A percentile compares a stretch with the other conserved stretches of the same genome.
phyloP scores from a whole-genome alignment of 75 land plant species.

The Pinus tabuliformis region DNA sequence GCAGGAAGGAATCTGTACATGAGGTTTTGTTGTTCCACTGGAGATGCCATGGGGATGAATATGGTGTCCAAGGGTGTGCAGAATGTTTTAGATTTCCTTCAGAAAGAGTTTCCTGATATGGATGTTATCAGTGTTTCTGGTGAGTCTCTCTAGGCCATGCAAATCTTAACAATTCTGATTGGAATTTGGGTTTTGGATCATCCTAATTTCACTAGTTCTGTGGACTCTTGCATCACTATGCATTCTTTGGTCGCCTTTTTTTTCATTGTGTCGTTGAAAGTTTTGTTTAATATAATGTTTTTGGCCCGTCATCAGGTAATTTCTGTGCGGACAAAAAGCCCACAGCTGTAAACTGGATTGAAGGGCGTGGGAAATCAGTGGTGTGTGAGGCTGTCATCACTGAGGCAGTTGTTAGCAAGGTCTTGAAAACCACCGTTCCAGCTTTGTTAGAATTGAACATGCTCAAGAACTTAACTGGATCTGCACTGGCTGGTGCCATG shows the following conservation, averaged over 20 bases:
- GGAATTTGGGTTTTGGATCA: too few species aligned
- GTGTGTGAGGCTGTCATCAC: slow-evolving; percentile 77
- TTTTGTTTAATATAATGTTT: too few species aligned
- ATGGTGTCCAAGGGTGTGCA: slow-evolving; percentile 96
- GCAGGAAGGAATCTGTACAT: slow-evolving; percentile 85
- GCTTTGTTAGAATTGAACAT: slow-evolving; percentile 85
- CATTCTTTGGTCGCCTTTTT: too few species aligned
- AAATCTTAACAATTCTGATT: too few species aligned
- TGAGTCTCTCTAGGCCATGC: too few species aligned
- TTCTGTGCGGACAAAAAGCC: slow-evolving; percentile 55
- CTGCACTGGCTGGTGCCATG: slow-evolving; percentile 80
- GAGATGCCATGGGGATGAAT: slow-evolving; percentile 99
- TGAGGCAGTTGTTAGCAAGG: slow-evolving; percentile 65
- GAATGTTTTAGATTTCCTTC: slow-evolving; percentile 71
- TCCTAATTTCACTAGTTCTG: too few species aligned
- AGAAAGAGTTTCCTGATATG: slow-evolving; percentile 1
- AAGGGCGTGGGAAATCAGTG: slow-evolving; percentile 80
- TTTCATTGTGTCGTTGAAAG: too few species aligned
- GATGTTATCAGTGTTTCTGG: too few species aligned
- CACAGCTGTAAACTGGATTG: slow-evolving; percentile 78
- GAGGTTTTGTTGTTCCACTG: slow-evolving; percentile 81
- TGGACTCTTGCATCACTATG: too few species aligned
- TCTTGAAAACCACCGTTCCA: slow-evolving; percentile 68
- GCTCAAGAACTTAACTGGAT: slow-evolving; percentile 81
- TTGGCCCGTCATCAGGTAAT: slow-evolving; percentile 38